Evolutionary conservation across 2,329 filamentous ascomycete species (phyloP).

Genomic region (Phyllachora maydis): DNA sequence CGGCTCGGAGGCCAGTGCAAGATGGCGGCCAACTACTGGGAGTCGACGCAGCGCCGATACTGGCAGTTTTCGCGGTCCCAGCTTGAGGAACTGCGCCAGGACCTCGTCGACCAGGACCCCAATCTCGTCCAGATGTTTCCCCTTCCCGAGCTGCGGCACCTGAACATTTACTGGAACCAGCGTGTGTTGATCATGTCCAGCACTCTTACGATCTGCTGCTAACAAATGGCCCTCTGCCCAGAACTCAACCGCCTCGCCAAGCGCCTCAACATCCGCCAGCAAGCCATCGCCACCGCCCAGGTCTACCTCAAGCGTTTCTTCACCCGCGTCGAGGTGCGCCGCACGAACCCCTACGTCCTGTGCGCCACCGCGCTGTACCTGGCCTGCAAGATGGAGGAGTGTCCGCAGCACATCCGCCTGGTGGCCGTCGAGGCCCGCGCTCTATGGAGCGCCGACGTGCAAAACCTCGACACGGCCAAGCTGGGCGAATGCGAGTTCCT

Average conservation of each 20-base stretch:
- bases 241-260: slow-evolving; percentile 70
- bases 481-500: slow-evolving; percentile 89
- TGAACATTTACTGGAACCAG: slow-evolving; percentile 84
- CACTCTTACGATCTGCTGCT: background rate
- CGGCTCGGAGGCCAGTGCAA: too few relatives aligned
- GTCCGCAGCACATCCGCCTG: slow-evolving; percentile 83
- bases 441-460: slow-evolving; percentile 61
- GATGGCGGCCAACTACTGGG: slow-evolving; percentile 96
- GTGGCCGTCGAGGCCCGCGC: slow-evolving; percentile 72
- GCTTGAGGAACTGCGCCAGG: slow-evolving; percentile 52
- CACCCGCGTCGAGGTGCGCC: slow-evolving; percentile 70
- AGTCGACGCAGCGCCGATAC: slow-evolving; percentile 72
- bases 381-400: slow-evolving; percentile 96
- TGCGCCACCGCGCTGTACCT: slow-evolving; percentile 88
- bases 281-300: slow-evolving; percentile 84
- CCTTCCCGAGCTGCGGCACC: slow-evolving; percentile 58
- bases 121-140: slow-evolving; percentile 59
- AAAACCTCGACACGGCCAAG: slow-evolving; percentile 58
- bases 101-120: slow-evolving; percentile 58
- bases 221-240: slow-evolving; percentile 11
- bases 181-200: slow-evolving; percentile 30
- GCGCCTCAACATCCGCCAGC: slow-evolving; percentile 68
- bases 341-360: slow-evolving; percentile 83
- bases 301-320: slow-evolving; percentile 93
- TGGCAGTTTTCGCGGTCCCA: slow-evolving; percentile 83